phyloP scores from a whole-genome alignment of 2,329 filamentous ascomycete genomes.

The Thielaviopsis punctulata region DNA sequence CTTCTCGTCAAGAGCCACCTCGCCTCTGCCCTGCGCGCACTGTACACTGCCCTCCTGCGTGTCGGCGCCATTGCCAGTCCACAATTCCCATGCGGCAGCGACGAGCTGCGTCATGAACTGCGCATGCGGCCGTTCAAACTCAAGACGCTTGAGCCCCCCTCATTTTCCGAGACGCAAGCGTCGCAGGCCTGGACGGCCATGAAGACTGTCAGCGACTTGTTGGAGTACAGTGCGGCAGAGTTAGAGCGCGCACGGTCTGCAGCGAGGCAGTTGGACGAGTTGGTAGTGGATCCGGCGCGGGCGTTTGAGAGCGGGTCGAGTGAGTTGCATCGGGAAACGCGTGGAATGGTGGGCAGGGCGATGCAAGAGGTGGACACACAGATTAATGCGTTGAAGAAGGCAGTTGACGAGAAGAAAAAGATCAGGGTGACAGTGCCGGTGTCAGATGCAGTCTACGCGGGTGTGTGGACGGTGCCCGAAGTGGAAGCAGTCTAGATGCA shows the following conservation, averaged over 20 bases:
- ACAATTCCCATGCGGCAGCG: conserved; percentile 46
- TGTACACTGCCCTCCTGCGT: conserved; percentile 51
- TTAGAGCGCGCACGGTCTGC: neutral
- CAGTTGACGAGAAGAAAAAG: conserved; percentile 21
- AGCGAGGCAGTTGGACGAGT: neutral
- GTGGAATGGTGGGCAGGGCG: neutral
- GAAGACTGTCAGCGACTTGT: conserved; percentile 19
- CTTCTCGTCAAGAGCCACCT: conserved; percentile 22
- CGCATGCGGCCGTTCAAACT: conserved; percentile 67
- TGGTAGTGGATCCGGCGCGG: neutral
- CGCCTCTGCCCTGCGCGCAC: conserved; percentile 34
- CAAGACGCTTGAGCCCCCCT: neutral
- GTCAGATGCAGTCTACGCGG: conserved; percentile 1
- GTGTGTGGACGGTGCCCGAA: conserved; percentile 8
- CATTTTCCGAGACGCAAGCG: conserved; percentile 40
- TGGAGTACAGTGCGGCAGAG: neutral
- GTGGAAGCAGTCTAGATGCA: neutral
- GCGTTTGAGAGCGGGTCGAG: conserved; percentile 5
- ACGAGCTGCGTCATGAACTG: conserved; percentile 57
- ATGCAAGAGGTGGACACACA: neutral
- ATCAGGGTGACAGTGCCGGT: conserved; percentile 2
- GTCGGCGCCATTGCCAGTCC: conserved; percentile 34
- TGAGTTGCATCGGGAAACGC: neutral
- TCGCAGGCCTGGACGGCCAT: conserved; percentile 25
- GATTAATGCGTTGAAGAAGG: conserved; percentile 25